Percentiles rank a stretch among this genome's conserved stretches.
Conservation (phyloP, 306 rosid species). For the Quercus wislizeni region DNA sequence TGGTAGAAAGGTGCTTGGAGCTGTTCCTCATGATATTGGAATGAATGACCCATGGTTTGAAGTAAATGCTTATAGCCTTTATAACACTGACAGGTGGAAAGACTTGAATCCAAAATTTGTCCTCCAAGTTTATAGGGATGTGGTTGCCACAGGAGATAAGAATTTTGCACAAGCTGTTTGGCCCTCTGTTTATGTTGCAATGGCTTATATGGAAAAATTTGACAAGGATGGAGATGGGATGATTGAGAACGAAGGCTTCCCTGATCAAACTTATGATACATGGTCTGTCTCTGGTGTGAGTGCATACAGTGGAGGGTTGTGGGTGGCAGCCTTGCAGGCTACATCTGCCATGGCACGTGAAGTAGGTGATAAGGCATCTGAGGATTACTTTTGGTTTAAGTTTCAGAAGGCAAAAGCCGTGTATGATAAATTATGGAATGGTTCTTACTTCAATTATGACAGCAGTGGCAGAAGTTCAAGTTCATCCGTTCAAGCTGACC, state of each 20-base stretch:
- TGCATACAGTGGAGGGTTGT: constrained; percentile 93
- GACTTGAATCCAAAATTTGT: constrained; percentile 97
- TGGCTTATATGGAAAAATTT: constrained; percentile 94
- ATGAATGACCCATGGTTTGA: constrained; percentile 90
- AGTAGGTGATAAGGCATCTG: constrained; percentile 78
- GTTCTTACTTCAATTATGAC: constrained; percentile 90
- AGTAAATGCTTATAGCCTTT: constrained; percentile 79
- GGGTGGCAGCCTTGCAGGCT: constrained; percentile 98
- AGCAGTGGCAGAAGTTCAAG: constrained; percentile 64
- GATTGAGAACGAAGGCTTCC: constrained; percentile 96
- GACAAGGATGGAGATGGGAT: constrained; percentile 92
- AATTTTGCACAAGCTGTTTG: constrained; percentile 90
- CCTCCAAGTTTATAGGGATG: constrained; percentile 93
- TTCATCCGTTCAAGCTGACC: constrained; percentile 94
- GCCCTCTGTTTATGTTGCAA: constrained; percentile 94
- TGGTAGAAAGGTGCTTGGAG: constrained; percentile 86
- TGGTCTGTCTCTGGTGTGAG: constrained; percentile 96
- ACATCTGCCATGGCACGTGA: constrained; percentile 78
- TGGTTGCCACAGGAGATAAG: constrained; percentile 88
- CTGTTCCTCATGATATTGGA: constrained; percentile 98
- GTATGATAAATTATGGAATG: constrained; percentile 89
- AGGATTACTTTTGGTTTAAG: constrained; percentile 74
- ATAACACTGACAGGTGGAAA: constrained; percentile 93
- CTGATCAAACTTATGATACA: constrained; percentile 97
- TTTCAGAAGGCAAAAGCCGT: constrained; percentile 74